Evolutionary conservation across 495 filamentous ascomycete species (phyloP), one percentile per base, ranked within the genome.

Genomic region (Jackrogersella multiformis): DNA sequence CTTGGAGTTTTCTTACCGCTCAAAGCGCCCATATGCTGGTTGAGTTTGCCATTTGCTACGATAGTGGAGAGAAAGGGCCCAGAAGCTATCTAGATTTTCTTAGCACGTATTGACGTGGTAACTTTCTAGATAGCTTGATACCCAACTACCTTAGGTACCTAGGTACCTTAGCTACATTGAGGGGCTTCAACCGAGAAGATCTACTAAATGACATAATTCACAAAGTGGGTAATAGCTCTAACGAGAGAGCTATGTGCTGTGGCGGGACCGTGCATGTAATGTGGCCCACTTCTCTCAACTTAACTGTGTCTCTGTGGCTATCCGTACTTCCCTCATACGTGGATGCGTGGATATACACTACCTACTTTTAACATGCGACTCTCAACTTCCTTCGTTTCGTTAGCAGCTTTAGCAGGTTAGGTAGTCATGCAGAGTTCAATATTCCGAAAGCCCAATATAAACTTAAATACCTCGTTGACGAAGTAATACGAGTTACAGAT

Each of bases 121-220:
- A n/a, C n/a, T n/a, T n/a, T n/a, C n/a, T n/a, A n/a, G n/a, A n/a
- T n/a, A n/a, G n/a, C n/a, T n/a, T n/a, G n/a, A n/a, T n/a, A n/a
- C n/a, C n/a, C n/a, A n/a, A n/a, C n/a, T n/a, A n/a, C n/a, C n/a
- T n/a, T n/a, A n/a, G n/a, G n/a, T n/a, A n/a, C n/a, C n/a, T n/a
- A n/a, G n/a, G n/a, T n/a, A n/a, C n/a, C n/a, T n/a, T n/a, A n/a
- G n/a, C n/a, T n/a, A n/a, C n/a, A n/a, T n/a, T n/a, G n/a, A n/a
- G n/a, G n/a, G n/a, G n/a, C n/a, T n/a, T n/a, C n/a, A n/a, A n/a
- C n/a, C n/a, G n/a, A n/a, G n/a, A n/a, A n/a, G n/a, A n/a, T n/a
- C 26, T 30, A 30, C 26, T 30, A 24, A 55, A 68, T 68, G 58
- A 62, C 58, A 68, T 58, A 68, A 68, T 62, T 57, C 57, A 39